Evolutionary conservation across 495 filamentous ascomycete genomes (phyloP).

Genomic region (Hypoxylon lienhwacheense): DNA sequence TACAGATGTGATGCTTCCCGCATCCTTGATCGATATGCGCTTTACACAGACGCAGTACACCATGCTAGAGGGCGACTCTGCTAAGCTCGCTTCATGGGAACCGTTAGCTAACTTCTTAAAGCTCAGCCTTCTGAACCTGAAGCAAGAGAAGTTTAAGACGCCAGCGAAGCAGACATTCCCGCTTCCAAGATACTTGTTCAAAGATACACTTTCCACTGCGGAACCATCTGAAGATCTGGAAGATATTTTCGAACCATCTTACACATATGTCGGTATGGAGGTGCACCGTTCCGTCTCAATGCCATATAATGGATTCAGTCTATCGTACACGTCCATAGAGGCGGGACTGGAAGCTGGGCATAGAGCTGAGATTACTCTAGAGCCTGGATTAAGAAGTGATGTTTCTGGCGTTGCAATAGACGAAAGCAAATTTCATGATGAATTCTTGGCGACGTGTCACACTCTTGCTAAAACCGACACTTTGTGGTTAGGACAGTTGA

Average conservation of each 20-base stretch:
- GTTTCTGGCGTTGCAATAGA: background rate
- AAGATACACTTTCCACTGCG: background rate
- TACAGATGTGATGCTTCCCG: slow-evolving; percentile 44
- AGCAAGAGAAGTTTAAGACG: slow-evolving; percentile 39
- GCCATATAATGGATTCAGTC: slow-evolving; percentile 40
- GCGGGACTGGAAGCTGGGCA: slow-evolving; percentile 47
- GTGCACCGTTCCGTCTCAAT: slow-evolving; percentile 42
- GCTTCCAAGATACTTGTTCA: slow-evolving; percentile 40
- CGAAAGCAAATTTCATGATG: slow-evolving; percentile 4
- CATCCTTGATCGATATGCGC: slow-evolving; percentile 44
- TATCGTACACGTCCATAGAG: slow-evolving; percentile 51
- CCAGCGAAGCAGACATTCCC: slow-evolving; percentile 42
- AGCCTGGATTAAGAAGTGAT: slow-evolving; percentile 27
- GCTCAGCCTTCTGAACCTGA: slow-evolving; percentile 40
- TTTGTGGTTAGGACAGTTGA: slow-evolving; percentile 25
- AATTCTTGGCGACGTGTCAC: slow-evolving; percentile 26
- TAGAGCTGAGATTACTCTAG: slow-evolving; percentile 48
- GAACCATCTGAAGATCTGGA: slow-evolving; percentile 6
- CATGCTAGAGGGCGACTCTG: slow-evolving; percentile 20
- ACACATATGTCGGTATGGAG: slow-evolving; percentile 53
- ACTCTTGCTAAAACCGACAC: slow-evolving; percentile 12
- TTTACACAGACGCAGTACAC: slow-evolving; percentile 42
- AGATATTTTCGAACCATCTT: slow-evolving; percentile 41
- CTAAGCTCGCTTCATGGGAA: slow-evolving; percentile 29
- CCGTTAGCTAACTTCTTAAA: slow-evolving; percentile 44